Base-by-base conservation (phyloP, 2,329 filamentous ascomycete genomes). In the Talaromyces pinophilus region DNA sequence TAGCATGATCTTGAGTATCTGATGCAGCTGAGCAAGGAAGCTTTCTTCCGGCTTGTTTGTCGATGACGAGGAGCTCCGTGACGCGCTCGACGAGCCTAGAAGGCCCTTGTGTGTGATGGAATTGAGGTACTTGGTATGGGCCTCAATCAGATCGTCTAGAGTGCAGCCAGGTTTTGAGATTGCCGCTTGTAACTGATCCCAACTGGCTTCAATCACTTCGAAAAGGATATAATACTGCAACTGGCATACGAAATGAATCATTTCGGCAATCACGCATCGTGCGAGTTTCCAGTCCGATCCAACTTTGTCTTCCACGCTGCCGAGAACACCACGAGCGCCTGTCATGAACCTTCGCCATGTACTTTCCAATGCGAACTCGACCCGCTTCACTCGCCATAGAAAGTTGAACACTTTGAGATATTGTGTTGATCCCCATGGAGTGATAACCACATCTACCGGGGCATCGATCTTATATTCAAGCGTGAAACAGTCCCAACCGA, bases 401-500 rank as follows among this genome's bases (percentile, higher is more conserved):
- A 99, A 97, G 79, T 99, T 99, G 86, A 99, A 99, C 10, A 99
- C 92, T 76, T 98, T 98, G 72, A 99, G 89, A 76, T 99, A 99
- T 76, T 99, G 94, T 25, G 94, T 91, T 70, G 92, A 94, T 55
- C 93, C 93, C 87, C 93, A 97, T 50, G 96, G 92, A 0, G 94
- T 98, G 46, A 99, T 93, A 59, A 99, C 93, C 33, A 99, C 95
- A 76, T 99, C 95, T 28, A 97, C 92, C 0, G 95, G 95, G 1
- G 94, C 91, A 76, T 97, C 93, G 71, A 99, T 95, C 77, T 98
- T 97, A 81, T 99, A 99, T 77, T 99, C 96, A 8, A 99, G 87
- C 0, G 95, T 99, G 80, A 99, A 99, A 75, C 96, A 97, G 75
- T 99, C 95, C 95, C 95, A 99, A 60, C 95, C 95, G 63, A 97